phyloP scores from a whole-genome alignment of 768 basidiomycete species.

The Mycena vitilis region DNA sequence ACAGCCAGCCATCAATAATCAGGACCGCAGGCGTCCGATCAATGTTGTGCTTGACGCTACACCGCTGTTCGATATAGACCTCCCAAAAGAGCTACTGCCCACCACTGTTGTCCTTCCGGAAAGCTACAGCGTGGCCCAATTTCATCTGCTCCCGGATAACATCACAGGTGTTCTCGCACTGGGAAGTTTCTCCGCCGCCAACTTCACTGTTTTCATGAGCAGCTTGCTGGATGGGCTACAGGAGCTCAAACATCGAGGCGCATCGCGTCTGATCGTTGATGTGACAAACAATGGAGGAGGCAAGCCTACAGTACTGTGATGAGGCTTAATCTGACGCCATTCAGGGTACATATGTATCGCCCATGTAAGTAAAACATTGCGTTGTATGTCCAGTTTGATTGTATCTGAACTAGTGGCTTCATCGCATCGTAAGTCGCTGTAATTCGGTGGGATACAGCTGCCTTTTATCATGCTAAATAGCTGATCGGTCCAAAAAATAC shows the following conservation, averaged over 20 bases:
- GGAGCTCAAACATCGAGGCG: conserved; percentile 59
- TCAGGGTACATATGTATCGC: conserved; percentile 68
- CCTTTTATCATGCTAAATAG: conserved; percentile 38
- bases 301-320: conserved; percentile 17
- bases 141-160: conserved; percentile 64
- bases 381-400: conserved; percentile 8
- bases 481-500: conserved; percentile 64
- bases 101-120: conserved; percentile 50
- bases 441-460: conserved; percentile 8
- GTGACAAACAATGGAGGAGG: conserved; percentile 67
- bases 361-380: conserved; percentile 52
- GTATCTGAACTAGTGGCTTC: conserved; percentile 51
- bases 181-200: conserved; percentile 65
- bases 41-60: conserved; percentile 62
- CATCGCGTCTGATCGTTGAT: conserved; percentile 67
- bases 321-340: not conserved
- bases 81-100: conserved; percentile 56
- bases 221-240: conserved; percentile 60
- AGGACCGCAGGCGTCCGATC: conserved; percentile 52
- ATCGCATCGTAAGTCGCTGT: conserved; percentile 52
- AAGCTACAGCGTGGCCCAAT: conserved; percentile 64
- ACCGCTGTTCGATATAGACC: conserved; percentile 57
- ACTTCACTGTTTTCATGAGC: conserved; percentile 54
- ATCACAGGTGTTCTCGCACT: conserved; percentile 68
- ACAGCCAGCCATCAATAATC: conserved; percentile 47